Base-by-base conservation (phyloP, 768 basidiomycete species). In the Trametes cingulata region DNA sequence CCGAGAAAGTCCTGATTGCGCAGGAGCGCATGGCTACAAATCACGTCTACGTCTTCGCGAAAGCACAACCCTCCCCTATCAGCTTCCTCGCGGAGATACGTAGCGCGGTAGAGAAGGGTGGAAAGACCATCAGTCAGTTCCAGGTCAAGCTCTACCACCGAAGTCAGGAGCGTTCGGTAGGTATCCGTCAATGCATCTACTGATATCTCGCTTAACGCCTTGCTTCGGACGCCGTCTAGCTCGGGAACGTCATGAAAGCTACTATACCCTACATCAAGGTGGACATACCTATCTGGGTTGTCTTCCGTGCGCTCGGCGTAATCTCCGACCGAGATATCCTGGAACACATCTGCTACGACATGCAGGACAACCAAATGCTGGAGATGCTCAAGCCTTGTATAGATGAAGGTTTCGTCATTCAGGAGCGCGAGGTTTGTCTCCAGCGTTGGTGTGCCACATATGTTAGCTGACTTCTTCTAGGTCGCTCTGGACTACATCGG, bases 21-120 rank as follows among this genome's bases (percentile, higher is more conserved):
- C 97, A 99, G 74, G 97, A 99, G 73, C 87, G 97, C 52, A 98
- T 98, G 95, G 96, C 97, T 10, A 95, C 94, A 22, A 99, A 99
- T 77, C 95, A 97, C 70, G 97, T 99, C 65, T 99, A 98, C 75
- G 95, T 98, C 52, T 99, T 99, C 69, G 94, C 95, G 52, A 99
- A 98, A 76, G 93, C 93, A 0, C 93, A 96, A 66, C 95, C 96
- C 3, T 95, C 94, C 17, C 95, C 95, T 1, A 91, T 97, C 67
- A 93, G 87, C 65, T 97, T 96, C 76, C 83, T 98, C 42, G 94
- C 97, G 37, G 95, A 98, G 73, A 97, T 99, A 74, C 89, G 96
- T 61, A 95, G 93, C 74, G 94, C 95, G 6, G 93, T 98, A 13
- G 97, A 98, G 77, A 96, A 93, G 71, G 95, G 96, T 56, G 97